A percentile compares a stretch with the other conserved stretches of the same genome.
phyloP scores from a whole-genome alignment of 2,329 filamentous ascomycete species.

The Colletotrichum sublineola region DNA sequence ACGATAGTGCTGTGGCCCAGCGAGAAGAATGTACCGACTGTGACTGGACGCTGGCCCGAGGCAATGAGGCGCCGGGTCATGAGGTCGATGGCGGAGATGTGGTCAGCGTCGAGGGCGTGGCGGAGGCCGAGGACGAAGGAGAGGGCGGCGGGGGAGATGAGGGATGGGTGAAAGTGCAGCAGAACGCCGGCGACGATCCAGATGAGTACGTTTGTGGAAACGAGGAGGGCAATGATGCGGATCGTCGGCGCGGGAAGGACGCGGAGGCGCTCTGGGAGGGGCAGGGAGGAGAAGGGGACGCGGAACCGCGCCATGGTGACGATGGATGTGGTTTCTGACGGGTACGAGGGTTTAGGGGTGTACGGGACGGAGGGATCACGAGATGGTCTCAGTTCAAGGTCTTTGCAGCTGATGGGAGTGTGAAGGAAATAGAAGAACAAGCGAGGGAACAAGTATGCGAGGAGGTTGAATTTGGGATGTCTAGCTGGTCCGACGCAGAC shows the following conservation, averaged over 20 bases:
- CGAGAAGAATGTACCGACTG: conserved; percentile 94
- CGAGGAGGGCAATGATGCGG: conserved; percentile 64
- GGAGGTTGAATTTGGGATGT: conserved; percentile 8
- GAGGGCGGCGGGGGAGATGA: conserved; percentile 85
- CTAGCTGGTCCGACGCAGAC: conserved; percentile 22
- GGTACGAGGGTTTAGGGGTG: background rate
- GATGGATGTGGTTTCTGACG: background rate
- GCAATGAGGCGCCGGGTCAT: conserved; percentile 93
- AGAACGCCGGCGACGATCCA: conserved; percentile 69
- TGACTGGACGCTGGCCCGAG: conserved; percentile 85
- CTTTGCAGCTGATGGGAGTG: background rate
- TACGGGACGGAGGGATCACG: background rate
- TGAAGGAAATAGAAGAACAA: background rate
- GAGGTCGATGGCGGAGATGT: conserved; percentile 87
- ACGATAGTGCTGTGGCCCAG: conserved; percentile 96
- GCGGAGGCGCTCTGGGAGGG: conserved; percentile 48
- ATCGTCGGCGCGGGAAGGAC: conserved; percentile 53
- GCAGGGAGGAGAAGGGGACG: conserved; percentile 41
- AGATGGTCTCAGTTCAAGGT: no score
- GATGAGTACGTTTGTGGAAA: conserved; percentile 64
- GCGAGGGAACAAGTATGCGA: background rate
- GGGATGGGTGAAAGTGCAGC: conserved; percentile 66
- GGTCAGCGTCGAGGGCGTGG: conserved; percentile 98
- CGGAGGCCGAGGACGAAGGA: conserved; percentile 91
- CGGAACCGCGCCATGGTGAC: conserved; percentile 39